Base-by-base conservation (phyloP, 202 grass and related monocot genomes). In the Setaria italica region DNA sequence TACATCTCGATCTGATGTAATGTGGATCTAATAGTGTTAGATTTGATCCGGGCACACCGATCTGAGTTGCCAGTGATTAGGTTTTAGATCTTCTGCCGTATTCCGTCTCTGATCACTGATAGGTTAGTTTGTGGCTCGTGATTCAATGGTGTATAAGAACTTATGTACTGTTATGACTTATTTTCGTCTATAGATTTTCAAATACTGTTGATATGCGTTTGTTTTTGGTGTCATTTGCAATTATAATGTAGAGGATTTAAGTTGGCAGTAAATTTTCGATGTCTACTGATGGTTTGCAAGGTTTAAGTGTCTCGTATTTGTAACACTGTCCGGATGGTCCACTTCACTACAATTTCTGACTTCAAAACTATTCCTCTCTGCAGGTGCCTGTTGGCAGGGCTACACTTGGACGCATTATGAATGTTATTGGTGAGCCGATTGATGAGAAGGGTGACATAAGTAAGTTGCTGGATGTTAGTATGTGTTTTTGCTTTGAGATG, bases 361-460 rank as follows among this genome's bases (percentile, higher is more conserved):
- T 33, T 87, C 11, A 2, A 74, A 47, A 33, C 39, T 39, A 8
- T 88, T 54, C 20, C 77, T 62, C 14, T 78, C 72, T 35, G 68
- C 55, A 99, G 97, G 97, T 99, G 54, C 97, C 97, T 83, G 97
- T 99, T 75, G 97, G 97, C 54, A 92, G 97, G 85, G 97, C 97
- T 33, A 99, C 97, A n/a, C 97, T 99, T 85, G 97, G 97, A 67
- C 90, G 97, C 11, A 99, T 99, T 78, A 99, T 99, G 1, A 99
- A 99, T 72, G 97, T 99, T 67, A 94, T 99, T 69, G 97, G 97
- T 14, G 97, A 99, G 78, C 97, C 97, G 2, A 99, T 99, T 80
- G 97, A 99, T 88, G 88, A 99, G 67, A 99, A 70, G 85, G 97
- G 97, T 25, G 92, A 96, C 11, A 91, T 99, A 88, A 78, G 97